Percentiles rank a stretch among this genome's conserved stretches.
Evolutionary conservation across 164 flowering plant species (phyloP).

Genomic region (Magnolia sinica): DNA sequence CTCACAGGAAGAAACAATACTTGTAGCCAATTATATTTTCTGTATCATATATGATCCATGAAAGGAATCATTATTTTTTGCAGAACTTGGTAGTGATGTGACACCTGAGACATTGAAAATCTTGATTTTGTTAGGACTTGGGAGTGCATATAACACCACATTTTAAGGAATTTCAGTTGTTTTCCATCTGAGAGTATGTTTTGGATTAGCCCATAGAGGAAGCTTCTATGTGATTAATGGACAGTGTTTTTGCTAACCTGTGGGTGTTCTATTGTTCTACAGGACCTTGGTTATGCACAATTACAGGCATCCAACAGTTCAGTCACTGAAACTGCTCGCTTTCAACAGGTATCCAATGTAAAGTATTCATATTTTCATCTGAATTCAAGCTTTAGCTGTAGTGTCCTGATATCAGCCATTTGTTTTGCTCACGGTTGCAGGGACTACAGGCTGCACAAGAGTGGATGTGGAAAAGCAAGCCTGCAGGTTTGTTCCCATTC

Average conservation of each 20-base stretch:
- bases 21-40: too few relatives aligned
- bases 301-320: conserved; percentile 26
- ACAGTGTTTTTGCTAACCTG: too few relatives aligned
- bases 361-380: not conserved
- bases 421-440: conserved; percentile 25
- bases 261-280: conserved; percentile 6
- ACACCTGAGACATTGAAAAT: not conserved
- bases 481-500: conserved; percentile 43
- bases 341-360: conserved; percentile 49
- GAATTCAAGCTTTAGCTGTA: not conserved
- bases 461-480: conserved; percentile 76
- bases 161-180: not conserved
- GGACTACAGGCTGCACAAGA: conserved; percentile 62
- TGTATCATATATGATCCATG: too few relatives aligned
- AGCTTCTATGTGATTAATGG: not conserved
- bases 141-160: not conserved
- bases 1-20: too few relatives aligned
- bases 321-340: conserved; percentile 44
- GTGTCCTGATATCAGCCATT: not conserved
- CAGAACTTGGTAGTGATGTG: too few relatives aligned
- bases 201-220: not conserved
- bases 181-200: too few relatives aligned
- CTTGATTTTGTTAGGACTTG: not conserved
- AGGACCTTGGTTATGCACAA: conserved; percentile 50
- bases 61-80: too few relatives aligned